phyloP scores from a whole-genome alignment of 768 basidiomycete species.

The Rubroboletus pulcherrimus region DNA sequence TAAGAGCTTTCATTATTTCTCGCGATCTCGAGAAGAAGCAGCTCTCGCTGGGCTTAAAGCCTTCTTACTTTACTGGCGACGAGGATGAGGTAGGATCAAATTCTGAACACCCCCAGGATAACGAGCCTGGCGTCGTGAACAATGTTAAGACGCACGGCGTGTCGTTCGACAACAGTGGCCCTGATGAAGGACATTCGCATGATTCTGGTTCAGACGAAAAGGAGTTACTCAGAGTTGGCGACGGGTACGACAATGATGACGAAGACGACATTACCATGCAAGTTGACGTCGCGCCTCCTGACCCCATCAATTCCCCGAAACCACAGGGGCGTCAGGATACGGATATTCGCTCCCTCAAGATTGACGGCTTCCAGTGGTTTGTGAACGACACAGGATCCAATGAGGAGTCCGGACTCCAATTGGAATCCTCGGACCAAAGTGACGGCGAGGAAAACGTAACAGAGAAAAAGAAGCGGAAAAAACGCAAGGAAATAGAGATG shows the following conservation, averaged over 20 bases:
- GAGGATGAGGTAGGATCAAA: slow-evolving; percentile 41
- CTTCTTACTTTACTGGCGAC: slow-evolving; percentile 75
- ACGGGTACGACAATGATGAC: slow-evolving; percentile 15
- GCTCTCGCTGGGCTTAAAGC: slow-evolving; percentile 79
- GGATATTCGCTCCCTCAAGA: slow-evolving; percentile 40
- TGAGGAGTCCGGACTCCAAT: slow-evolving; percentile 34
- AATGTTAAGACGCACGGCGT: slow-evolving; percentile 21
- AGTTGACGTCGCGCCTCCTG: background rate
- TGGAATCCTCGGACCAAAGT: slow-evolving; percentile 44
- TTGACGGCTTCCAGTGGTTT: slow-evolving; percentile 75
- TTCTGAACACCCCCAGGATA: slow-evolving; percentile 24
- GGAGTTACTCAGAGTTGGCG: slow-evolving; percentile 11
- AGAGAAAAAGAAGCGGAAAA: slow-evolving; percentile 62
- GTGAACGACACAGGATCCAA: slow-evolving; percentile 34
- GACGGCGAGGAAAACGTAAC: slow-evolving; percentile 12
- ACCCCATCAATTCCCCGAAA: background rate
- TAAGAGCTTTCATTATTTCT: slow-evolving; percentile 72
- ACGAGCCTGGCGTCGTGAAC: slow-evolving; percentile 31
- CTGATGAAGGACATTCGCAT: slow-evolving; percentile 3
- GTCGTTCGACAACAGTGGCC: slow-evolving; percentile 23
- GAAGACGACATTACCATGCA: slow-evolving; percentile 22
- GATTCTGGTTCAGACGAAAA: slow-evolving; percentile 20
- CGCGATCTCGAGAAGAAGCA: slow-evolving; percentile 78
- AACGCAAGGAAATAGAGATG: slow-evolving; percentile 67
- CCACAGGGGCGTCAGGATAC: background rate